Base-by-base conservation (phyloP, 2,329 filamentous ascomycete genomes). In the Cercospora janseana region DNA sequence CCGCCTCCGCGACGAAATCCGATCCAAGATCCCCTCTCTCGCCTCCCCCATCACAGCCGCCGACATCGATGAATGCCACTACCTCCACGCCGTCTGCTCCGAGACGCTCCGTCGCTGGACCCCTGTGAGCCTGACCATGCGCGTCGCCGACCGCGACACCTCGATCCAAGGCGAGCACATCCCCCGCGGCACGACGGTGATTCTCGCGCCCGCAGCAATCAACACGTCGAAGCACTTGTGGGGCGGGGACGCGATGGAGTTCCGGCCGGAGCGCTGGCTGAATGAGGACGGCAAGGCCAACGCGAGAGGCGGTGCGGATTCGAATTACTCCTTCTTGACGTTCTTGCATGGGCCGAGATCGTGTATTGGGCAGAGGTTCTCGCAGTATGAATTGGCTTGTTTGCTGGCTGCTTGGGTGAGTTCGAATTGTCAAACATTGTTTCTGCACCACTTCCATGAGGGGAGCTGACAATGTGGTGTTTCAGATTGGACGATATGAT, bases 301-400 rank as follows among this genome's bases (percentile, higher is more conserved):
- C 48, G 81, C 82, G 44, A 81, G 79, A 32, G 88, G 88, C 5
- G 87, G 87, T 6, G 85, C 88, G 1, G 74, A 77, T 12, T 88
- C 79, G 58, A 93, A 92, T 68, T 95, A 86, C 66, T 80, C 84
- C 1, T 84, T 86, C 61, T 66, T 92, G 70, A 92, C 88, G 0
- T 95, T 95, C 70, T 68, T 95, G 51, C 88, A 95, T 66, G 91
- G 91, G 0, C 89, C 90, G 2, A 75, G 90, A 46, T 87, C 85
- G 63, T 95, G 91, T 65, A 95, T 95, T 60, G 91, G 90, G 0
- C 79, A 84, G 68, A 76, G 76, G 2, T 95, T 95, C 70, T 87
- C 91, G 0, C 85, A 82, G 65, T 82, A 85, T 0, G 92, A 96
- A 74, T 87, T 95, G 69, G 88, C 88, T 6, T 92, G 86, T 64